Conservation (phyloP, 192 early-diverging fungal species). For the Coemansia sp. region DNA sequence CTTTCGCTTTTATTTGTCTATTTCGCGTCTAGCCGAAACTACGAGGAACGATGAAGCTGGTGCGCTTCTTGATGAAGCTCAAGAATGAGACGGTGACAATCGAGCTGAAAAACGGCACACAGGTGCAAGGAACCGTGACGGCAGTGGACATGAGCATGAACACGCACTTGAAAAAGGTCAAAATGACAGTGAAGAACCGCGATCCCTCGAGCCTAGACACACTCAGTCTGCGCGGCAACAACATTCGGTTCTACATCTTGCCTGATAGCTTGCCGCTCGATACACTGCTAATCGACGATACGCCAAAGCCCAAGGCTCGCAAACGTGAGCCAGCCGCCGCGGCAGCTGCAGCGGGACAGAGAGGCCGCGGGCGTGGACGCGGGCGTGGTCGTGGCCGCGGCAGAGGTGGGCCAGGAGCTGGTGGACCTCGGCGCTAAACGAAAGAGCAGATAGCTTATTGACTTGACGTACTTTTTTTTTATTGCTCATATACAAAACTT, state of each 20-base stretch:
- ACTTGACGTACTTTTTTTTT: background rate
- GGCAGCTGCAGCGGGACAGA: slow-evolving; percentile 12
- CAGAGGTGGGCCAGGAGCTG: slow-evolving; percentile 61
- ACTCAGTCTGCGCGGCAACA: slow-evolving; percentile 95
- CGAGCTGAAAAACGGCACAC: slow-evolving; percentile 98
- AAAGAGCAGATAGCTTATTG: background rate
- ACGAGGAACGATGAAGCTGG: slow-evolving; percentile 44
- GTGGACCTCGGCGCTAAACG: slow-evolving; percentile 43
- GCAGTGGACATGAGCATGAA: slow-evolving; percentile 99
- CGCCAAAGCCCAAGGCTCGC: slow-evolving; percentile 92
- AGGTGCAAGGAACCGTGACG: slow-evolving; percentile 95
- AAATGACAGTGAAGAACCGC: slow-evolving; percentile 96
- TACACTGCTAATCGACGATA: slow-evolving; percentile 94
- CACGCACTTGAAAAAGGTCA: slow-evolving; percentile 97
- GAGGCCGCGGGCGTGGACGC: slow-evolving; percentile 73
- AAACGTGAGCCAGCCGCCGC: slow-evolving; percentile 64
- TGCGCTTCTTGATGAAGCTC: slow-evolving; percentile 96
- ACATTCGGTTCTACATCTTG: slow-evolving; percentile 93
- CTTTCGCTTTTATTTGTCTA: slow-evolving; percentile 7
- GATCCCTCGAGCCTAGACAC: slow-evolving; percentile 90
- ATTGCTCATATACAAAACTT: slow-evolving; percentile 5
- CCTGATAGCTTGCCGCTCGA: slow-evolving; percentile 96
- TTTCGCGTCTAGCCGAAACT: background rate
- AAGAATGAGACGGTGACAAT: slow-evolving; percentile 97
- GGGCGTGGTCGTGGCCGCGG: slow-evolving; percentile 70